Percentiles rank a stretch among this genome's conserved stretches.
These are phyloP conservation scores for Russula sp. DNA, from an alignment of 768 basidiomycete genomes.

Conservation along the genomic window DNA sequence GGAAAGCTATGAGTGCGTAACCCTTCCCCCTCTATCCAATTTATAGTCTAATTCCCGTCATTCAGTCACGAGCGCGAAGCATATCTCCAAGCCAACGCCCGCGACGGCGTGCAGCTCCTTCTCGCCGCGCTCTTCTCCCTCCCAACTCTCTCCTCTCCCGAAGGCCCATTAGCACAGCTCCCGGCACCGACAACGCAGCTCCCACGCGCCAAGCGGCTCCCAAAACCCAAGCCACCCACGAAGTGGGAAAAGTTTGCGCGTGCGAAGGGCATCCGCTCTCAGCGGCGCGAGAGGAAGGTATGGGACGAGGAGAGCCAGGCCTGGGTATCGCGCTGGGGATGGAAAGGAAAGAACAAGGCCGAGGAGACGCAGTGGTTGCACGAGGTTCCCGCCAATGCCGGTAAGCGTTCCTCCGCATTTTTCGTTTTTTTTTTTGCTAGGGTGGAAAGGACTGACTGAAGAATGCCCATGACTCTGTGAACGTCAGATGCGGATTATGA, in stretches of 20 bases:
- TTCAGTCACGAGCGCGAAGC: constrained; percentile 69
- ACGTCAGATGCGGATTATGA: constrained; percentile 67
- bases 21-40: background rate
- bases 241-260: constrained; percentile 97
- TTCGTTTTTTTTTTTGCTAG: background rate
- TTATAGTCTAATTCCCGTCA: background rate
- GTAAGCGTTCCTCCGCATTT: constrained; percentile 36
- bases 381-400: constrained; percentile 81
- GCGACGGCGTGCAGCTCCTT: constrained; percentile 78
- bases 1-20: constrained; percentile 69
- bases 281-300: constrained; percentile 63
- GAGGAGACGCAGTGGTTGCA: constrained; percentile 84
- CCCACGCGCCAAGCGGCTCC: constrained; percentile 87
- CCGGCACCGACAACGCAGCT: constrained; percentile 70
- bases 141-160: constrained; percentile 63
- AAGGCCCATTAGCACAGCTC: constrained; percentile 78
- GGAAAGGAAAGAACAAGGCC: constrained; percentile 82
- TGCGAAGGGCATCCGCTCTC: constrained; percentile 88
- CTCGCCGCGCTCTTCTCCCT: constrained; percentile 74
- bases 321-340: constrained; percentile 90
- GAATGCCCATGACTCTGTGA: background rate
- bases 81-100: constrained; percentile 69
- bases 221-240: constrained; percentile 85
- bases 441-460: background rate
- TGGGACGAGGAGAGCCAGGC: constrained; percentile 96